Base-by-base conservation (phyloP, 805 yeast genomes). In the Candida cerambycidarum region DNA sequence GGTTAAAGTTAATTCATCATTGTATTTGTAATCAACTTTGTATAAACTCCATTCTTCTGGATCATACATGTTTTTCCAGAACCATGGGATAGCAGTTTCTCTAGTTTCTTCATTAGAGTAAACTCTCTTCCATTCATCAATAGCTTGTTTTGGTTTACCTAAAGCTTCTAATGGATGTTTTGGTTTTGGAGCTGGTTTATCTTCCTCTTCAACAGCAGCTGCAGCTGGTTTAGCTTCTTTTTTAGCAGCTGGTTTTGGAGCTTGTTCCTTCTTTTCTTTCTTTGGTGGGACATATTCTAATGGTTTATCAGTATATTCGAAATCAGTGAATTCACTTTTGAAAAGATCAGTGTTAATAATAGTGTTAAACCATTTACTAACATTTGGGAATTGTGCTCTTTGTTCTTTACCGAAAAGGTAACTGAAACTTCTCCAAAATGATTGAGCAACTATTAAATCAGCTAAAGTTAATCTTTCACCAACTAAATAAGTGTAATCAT, bases 51-150 rank as follows among this genome's bases (percentile, higher is more conserved):
- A 92, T 73, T 92, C 98, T 53, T 81, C 77, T 53, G 93, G 82
- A 75, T 92, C 84, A 79, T 77, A 92, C 76, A 85, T 83, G 67
- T 85, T 85, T 54, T 73, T 63, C 97, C 97, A 93, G 90, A 92
- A 93, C 90, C 92, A 93, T 67, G 98, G 98, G 57, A 92, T 77
- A 54, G 97, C 96, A 55, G 71, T 82, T 65, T 81, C 83, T 75
- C 97, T 87, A 65, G 98, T 92, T 61, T 93, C 98, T 75, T 89
- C 92, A 80, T 92, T 93, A 52, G 97, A 89, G 84, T 93, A 92
- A 54, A 73, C 73, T 76, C 97, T 85, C 82, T 93, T 93, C 95
- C 97, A 90, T 71, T 88, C 93, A 64, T 92, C 97, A 51, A 92
- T 59, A 48, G 80, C 71, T 57, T 82, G 73, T 56, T 76, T 73